Percentiles rank a stretch among this genome's conserved stretches.
These are phyloP conservation scores for Phoenix dactylifera DNA, from an alignment of 176 grass and related monocot species.

Conservation along the genomic window DNA sequence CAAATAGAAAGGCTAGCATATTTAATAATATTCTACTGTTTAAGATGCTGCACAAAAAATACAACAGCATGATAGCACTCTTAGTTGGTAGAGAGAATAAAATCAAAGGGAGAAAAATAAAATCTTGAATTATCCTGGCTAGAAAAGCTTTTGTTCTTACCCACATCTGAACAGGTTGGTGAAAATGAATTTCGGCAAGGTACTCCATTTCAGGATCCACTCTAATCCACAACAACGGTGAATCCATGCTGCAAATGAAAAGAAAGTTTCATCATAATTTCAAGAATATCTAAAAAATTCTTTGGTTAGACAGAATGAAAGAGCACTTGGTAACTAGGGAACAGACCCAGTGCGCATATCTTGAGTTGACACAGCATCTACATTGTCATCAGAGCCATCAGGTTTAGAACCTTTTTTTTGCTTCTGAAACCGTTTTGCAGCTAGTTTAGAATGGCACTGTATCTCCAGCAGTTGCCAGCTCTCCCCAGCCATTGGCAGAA, in stretches of 20 bases:
- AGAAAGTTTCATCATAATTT: background rate
- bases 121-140: background rate
- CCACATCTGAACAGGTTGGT: slow-evolving; percentile 98
- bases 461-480: slow-evolving; percentile 84
- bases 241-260: slow-evolving; percentile 54
- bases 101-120: slow-evolving; percentile 1
- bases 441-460: slow-evolving; percentile 87
- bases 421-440: slow-evolving; percentile 78
- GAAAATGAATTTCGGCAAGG: slow-evolving; percentile 91
- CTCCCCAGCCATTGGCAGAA: slow-evolving; percentile 85
- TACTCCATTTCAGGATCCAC: slow-evolving; percentile 97
- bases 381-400: slow-evolving; percentile 94
- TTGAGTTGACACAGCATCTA: slow-evolving; percentile 56
- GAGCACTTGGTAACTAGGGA: slow-evolving; percentile 9
- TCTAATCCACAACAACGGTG: slow-evolving; percentile 91
- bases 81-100: background rate
- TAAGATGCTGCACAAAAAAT: too few relatives aligned
- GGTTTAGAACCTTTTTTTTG: slow-evolving; percentile 67
- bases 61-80: too few relatives aligned
- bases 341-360: slow-evolving; percentile 69
- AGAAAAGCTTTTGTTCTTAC: slow-evolving; percentile 29
- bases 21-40: too few relatives aligned
- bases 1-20: too few relatives aligned
- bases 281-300: too few relatives aligned
- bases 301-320: background rate